Base-by-base conservation (phyloP, 805 yeast genomes). In the Saccharomycopsis javanensis region DNA sequence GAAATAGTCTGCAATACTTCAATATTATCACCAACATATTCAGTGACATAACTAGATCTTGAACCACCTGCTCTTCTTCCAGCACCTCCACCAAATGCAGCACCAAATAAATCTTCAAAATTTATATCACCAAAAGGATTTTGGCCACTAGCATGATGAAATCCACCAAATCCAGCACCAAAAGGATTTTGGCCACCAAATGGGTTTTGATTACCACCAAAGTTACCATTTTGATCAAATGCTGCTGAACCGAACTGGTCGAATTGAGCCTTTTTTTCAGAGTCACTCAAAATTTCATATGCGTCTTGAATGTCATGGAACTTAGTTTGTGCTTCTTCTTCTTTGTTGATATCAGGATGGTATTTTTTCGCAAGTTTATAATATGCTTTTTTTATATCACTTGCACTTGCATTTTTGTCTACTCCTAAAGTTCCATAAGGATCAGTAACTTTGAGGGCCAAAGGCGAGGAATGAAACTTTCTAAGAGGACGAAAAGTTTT, bases 321-420 rank as follows among this genome's bases (percentile, higher is more conserved):
- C 69, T 83, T 83, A 67, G 82, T 81, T 65, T 92, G 96, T 0
- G 98, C 94, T 18, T 80, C 92, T 27, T 81, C 79, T 62, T 88
- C 97, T 71, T 92, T 94, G 71, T 92, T 94, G 50, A 94, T 88
- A 73, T 94, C 99, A 0, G 99, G 99, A 71, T 94, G 99, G 70
- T 76, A 90, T 69, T 92, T 80, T 71, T 94, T 94, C 15, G 97
- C 99, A 62, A 94, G 75, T 66, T 89, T 85, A 69, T 90, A 90
- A 73, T 94, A 94, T 1, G 96, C 92, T 71, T 91, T 91, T 71
- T 94, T 94, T 72, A 94, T 94, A 20, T 90, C 95, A n/a, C 88
- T 78, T 6, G 84, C 73, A 13, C 84, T 77, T 0, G 99, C 94
- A 55, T 68, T 68, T 60, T 79, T 80, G 28, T 79, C 80, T 30